Conservation (phyloP, 2,329 filamentous ascomycete genomes). For the Fusarium solani-melongenae region DNA sequence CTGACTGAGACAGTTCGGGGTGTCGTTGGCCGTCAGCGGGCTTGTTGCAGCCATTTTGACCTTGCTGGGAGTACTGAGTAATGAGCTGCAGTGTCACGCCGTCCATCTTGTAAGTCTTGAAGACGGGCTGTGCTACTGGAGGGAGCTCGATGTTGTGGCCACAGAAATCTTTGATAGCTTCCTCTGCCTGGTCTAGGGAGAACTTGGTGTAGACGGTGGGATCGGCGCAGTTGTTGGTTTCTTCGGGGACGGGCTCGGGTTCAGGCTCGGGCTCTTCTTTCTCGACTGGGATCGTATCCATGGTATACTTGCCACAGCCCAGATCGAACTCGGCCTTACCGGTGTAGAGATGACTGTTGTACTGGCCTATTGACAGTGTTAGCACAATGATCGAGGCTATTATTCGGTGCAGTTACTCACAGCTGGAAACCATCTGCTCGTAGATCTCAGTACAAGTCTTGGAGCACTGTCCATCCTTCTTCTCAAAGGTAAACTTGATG, state of each 20-base stretch:
- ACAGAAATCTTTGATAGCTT: not conserved
- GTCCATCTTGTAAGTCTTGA: not conserved
- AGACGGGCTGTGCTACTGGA: not conserved
- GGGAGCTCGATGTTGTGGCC: not conserved
- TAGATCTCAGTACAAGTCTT: slow-evolving; percentile 9
- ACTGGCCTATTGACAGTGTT: not conserved
- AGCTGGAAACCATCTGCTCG: not conserved
- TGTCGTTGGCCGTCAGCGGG: not conserved
- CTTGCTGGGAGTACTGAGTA: not conserved
- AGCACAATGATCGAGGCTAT: not conserved
- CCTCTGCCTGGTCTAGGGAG: not conserved
- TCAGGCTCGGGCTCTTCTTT: not conserved
- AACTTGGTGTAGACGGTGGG: not conserved
- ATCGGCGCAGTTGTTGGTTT: slow-evolving; percentile 12
- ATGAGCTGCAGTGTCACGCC: not conserved
- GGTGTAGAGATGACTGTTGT: not conserved
- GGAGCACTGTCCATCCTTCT: slow-evolving; percentile 6
- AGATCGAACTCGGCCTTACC: not conserved
- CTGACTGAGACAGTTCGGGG: not conserved
- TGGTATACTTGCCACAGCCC: not conserved
- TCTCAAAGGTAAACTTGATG: slow-evolving; percentile 16
- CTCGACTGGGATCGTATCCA: not conserved
- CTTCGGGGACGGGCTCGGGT: not conserved
- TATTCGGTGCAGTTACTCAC: not conserved
- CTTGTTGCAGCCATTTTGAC: not conserved